Conservation (phyloP, 768 basidiomycete species). For the Calocybe gangraenosa region DNA sequence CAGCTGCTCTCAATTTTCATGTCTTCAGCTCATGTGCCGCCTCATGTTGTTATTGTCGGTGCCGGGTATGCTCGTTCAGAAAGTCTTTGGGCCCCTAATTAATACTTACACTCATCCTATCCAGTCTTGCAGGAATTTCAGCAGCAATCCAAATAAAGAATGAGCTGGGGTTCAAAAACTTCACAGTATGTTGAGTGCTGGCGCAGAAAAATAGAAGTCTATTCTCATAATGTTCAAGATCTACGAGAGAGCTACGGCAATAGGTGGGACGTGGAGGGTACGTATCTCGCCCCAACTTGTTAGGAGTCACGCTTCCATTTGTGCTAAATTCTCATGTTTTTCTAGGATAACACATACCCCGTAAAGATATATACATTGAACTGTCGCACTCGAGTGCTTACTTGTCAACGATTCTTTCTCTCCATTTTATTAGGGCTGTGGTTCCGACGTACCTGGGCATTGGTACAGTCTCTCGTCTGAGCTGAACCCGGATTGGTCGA, state of each 20-base stretch:
- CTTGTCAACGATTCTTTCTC: background rate
- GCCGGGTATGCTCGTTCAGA: slow-evolving; percentile 35
- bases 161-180: slow-evolving; percentile 40
- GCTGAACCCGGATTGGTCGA: slow-evolving; percentile 49
- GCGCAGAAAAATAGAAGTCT: background rate
- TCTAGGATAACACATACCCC: slow-evolving; percentile 52
- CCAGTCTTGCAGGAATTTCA: slow-evolving; percentile 43
- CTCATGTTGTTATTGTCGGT: slow-evolving; percentile 44
- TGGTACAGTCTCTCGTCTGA: slow-evolving; percentile 56
- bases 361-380: slow-evolving; percentile 24
- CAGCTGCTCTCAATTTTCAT: too few species aligned
- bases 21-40: slow-evolving; percentile 17
- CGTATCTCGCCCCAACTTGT: too few species aligned
- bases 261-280: slow-evolving; percentile 59
- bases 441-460: slow-evolving; percentile 51
- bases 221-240: slow-evolving; percentile 30
- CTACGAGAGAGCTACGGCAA: slow-evolving; percentile 40
- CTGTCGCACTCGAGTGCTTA: background rate
- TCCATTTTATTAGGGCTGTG: slow-evolving; percentile 37
- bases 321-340: background rate
- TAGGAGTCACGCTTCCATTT: too few species aligned
- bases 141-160: slow-evolving; percentile 44
- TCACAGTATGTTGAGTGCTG: slow-evolving; percentile 32
- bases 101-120: too few species aligned
- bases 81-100: too few species aligned